Evolutionary conservation across 2,329 filamentous ascomycete species (phyloP).

Genomic region (Ilyonectria sp.): DNA sequence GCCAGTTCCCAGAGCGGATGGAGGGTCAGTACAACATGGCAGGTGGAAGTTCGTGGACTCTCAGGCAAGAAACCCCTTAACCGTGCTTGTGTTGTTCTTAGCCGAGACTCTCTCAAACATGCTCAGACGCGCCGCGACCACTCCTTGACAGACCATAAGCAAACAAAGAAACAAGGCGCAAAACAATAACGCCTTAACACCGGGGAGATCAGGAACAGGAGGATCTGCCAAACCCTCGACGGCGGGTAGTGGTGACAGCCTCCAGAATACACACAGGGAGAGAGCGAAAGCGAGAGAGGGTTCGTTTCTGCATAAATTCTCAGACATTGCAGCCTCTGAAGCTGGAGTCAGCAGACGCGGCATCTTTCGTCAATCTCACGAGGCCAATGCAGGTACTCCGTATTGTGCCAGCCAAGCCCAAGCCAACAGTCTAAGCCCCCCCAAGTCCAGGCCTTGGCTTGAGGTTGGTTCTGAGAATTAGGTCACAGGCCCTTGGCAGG

Average conservation of each 20-base stretch:
- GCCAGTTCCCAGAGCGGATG: constrained; percentile 6
- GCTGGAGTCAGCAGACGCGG: constrained; percentile 16
- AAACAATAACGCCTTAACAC: neutral
- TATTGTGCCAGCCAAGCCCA: constrained; percentile 7
- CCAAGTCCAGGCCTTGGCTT: constrained; percentile 11
- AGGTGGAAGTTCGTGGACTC: constrained; percentile 10
- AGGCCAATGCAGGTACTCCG: neutral
- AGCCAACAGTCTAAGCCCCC: neutral
- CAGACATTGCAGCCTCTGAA: neutral
- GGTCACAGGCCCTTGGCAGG: constrained; percentile 2
- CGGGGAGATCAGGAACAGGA: neutral
- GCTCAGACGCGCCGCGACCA: constrained; percentile 5
- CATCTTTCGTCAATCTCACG: neutral
- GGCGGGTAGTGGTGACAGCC: neutral
- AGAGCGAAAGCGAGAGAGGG: constrained; percentile 14
- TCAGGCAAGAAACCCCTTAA: neutral
- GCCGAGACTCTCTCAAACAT: constrained; percentile 25
- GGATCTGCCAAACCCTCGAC: neutral
- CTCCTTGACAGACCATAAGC: constrained; percentile 6
- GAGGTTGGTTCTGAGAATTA: constrained; percentile 31
- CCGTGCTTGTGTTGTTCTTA: constrained; percentile 3
- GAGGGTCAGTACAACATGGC: constrained; percentile 18
- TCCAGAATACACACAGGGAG: neutral
- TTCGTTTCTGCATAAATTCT: constrained; percentile 23
- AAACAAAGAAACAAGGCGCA: constrained; percentile 7